phyloP scores from a whole-genome alignment of 306 rosid genomes.

The Pterocarpus santalinus region DNA sequence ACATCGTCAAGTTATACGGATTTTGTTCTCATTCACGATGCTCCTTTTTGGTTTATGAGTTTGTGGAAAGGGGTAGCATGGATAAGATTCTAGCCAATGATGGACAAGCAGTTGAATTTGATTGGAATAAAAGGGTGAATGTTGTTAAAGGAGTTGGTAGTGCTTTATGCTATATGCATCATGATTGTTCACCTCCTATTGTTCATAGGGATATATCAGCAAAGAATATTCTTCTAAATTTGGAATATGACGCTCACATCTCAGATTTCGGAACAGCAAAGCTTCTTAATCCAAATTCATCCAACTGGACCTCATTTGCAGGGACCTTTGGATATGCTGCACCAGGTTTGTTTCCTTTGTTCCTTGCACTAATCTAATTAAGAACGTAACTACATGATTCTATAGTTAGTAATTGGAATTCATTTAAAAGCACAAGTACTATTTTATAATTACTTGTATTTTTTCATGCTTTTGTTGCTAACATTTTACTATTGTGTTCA shows the following conservation, averaged over 20 bases:
- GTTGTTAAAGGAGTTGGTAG: neutral
- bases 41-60: neutral
- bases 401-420: neutral
- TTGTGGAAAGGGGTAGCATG: too few species aligned
- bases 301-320: neutral
- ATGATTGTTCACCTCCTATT: slow-evolving; percentile 7
- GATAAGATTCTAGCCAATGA: too few species aligned
- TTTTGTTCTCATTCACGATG: slow-evolving; percentile 33
- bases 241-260: slow-evolving; percentile 12
- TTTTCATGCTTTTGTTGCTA: neutral
- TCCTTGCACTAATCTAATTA: neutral
- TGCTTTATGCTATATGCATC: slow-evolving; percentile 25
- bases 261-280: slow-evolving; percentile 28
- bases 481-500: neutral
- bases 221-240: slow-evolving; percentile 31
- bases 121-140: neutral
- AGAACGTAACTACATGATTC: neutral
- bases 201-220: slow-evolving; percentile 26
- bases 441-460: neutral
- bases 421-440: neutral
- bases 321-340: slow-evolving; percentile 37
- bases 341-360: neutral
- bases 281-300: slow-evolving; percentile 13
- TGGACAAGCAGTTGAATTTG: too few species aligned
- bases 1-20: slow-evolving; percentile 40